Base-by-base conservation (phyloP, 1,284 basidiomycete genomes). In the Rhodotorula sp. region DNA sequence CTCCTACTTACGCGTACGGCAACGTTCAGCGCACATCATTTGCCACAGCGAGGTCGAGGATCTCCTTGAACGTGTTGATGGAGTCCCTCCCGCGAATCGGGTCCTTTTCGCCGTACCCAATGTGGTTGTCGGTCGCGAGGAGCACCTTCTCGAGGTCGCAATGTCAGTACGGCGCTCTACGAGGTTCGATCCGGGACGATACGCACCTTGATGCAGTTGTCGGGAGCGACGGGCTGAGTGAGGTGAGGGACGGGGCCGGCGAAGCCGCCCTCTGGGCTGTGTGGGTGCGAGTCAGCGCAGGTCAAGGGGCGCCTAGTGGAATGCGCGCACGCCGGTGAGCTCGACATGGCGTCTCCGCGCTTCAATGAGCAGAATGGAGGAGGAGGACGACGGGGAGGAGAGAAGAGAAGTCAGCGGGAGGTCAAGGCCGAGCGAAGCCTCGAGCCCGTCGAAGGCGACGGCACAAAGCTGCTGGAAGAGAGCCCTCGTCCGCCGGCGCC, bases 81-180 rank as follows among this genome's bases (percentile, higher is more conserved):
- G 94, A 92, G 81, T 99, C 97, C 81, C 92, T 89, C 0, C 96
- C 94, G 37, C 97, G 87, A 60, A 98, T 87, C 1, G 96, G 95
- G 81, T 99, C 97, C 71, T 93, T 87, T 81, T 99, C 97, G 69
- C 91, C 87, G 83, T 94, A 97, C 0, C 97, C 97, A 72, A 99
- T 91, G 81, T 97, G 95, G 78, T 94, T 96, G 83, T 63, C 61
- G 6, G 61, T 63, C 50, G 71, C 75, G 32, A 76, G 66, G 25
- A 76, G 63, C 48, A 76, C 57, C 74, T 76, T 21, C 13, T 17
- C 25, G 9, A 59, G 27, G 48, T n/a, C 8, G 25, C 9, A n/a
- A 15, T 27, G 48, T 13, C 25, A 12, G 48, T 13, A 13, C 27
- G 25, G 25, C 1, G 48, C 9, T 27, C 25, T 27, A 12, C 13